These are phyloP conservation scores for Poronia punctata DNA, from an alignment of 495 filamentous ascomycete species.

Conservation along the genomic window DNA sequence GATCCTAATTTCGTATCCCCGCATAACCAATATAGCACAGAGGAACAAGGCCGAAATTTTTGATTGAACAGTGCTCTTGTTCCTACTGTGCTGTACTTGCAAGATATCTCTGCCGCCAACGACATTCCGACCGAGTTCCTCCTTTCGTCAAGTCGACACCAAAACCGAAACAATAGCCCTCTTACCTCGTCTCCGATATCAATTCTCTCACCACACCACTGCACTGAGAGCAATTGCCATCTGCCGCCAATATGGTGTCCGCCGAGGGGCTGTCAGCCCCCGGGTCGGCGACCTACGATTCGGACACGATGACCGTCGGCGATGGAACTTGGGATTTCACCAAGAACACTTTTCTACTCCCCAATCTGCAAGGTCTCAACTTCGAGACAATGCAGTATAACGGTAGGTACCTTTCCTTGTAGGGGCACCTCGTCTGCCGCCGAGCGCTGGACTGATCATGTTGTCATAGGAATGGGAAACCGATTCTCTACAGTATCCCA, in stretches of 20 bases:
- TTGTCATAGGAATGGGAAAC: constrained; percentile 85
- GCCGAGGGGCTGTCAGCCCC: constrained; percentile 57
- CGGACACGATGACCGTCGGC: constrained; percentile 76
- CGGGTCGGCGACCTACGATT: constrained; percentile 76
- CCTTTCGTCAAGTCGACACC: no score
- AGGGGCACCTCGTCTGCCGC: no score
- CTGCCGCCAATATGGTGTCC: constrained; percentile 43
- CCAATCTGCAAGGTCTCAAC: constrained; percentile 79
- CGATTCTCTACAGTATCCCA: constrained; percentile 66
- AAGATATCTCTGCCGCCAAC: no score
- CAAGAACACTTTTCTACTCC: constrained; percentile 80
- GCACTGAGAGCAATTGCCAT: constrained; percentile 7
- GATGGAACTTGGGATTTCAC: constrained; percentile 87
- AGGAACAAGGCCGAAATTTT: no score
- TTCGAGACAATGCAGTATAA: constrained; percentile 95
- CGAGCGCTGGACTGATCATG: constrained; percentile 12
- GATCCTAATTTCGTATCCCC: no score
- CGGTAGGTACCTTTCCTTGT: no score
- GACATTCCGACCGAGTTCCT: no score
- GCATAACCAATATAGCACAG: no score
- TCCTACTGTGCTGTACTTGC: no score
- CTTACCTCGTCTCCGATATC: constrained; percentile 3
- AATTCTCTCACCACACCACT: background rate
- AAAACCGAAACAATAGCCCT: background rate
- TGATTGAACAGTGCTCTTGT: no score